Base-by-base conservation (phyloP, 1,284 basidiomycete genomes). In the Rhodotorula sp. region DNA sequence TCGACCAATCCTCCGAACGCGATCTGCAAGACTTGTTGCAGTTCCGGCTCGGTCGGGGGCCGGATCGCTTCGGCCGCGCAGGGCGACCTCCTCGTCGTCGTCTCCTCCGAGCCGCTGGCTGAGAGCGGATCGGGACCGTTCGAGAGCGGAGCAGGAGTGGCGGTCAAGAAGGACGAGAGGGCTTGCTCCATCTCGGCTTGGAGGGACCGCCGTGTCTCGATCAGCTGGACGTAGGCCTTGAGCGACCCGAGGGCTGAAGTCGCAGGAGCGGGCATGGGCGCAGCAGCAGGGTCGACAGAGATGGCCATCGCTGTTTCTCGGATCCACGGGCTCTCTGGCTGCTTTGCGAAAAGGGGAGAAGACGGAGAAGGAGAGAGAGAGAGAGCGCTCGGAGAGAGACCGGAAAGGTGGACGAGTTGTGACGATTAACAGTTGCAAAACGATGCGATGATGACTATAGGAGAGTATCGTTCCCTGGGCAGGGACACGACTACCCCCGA, bases 1-100 rank as follows among this genome's bases (percentile, higher is more conserved):
- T 76, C 64, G 58, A 76, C 51, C 21, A 76, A 29, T 0, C 75
- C 75, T 16, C 51, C 65, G 6, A 76, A 74, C 8, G 54, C 67
- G 48, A 76, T 74, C 48, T 57, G 52, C 39, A 76, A 62, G 16
- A 74, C 57, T 51, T 76, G 61, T 20, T 68, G n/a, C 23, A 76
- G 61, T 34, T 76, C 75, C 5, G 26, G 48, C 21, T 68, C 58
- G 29, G 57, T 64, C 23, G 75, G 75, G 14, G 75, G 61, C 23
- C 61, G 51, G 31, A 64, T 23, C 16, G 75, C 68, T 43, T 76
- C 75, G 20, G 29, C 31, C 2, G 63, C 51, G 62, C 75, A 76
- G 39, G 70, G 39, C 10, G 69, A 67, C 0, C 14, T 20, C 23
- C 57, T 12, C 4, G 52, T 34, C 3, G 52, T 2, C 5, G 34